Base-by-base conservation (phyloP, 2,329 filamentous ascomycete genomes). In the Parastagonospora nodorum region DNA sequence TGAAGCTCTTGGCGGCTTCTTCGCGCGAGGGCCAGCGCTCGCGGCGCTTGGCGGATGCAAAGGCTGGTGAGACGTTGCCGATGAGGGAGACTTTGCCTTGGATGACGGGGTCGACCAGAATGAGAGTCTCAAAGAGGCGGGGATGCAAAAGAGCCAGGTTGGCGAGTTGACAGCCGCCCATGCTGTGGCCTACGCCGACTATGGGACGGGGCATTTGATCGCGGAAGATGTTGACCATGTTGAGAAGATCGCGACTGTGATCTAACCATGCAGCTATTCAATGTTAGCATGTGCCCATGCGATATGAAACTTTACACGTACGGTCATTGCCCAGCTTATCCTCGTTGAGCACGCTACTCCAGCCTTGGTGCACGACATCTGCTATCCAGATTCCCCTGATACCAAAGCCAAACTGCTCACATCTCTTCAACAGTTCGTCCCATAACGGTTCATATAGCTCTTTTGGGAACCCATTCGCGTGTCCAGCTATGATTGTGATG, bases 391-490 rank as follows among this genome's bases (percentile, higher is more conserved):
- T 92, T 55, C 84, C 80, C 50, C 90, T 84, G 63, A 97, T 90
- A 2, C 82, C 80, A 62, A 95, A 84, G 14, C 85, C 86, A 48
- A 80, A 77, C 11, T 74, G 69, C 58, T 82, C 81, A 5, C 86
- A 77, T 14, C 80, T 77, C 14, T 79, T 74, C 60, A 89, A 78
- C 1, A 97, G 78, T 44, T 96, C 90, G 51, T 93, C 90, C 89
- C 92, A 97, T 0, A 97, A 78, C 0, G 93, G 89, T 66, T 97
- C 92, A 68, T 97, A 97, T 2, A 97, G 75, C 78, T 97, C 93
- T 88, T 97, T 97, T 9, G 90, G 89, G 61, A 97, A 96, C 9
- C 88, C 93, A 77, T 97, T 97, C 42, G 91, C 93, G 75, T 97
- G 92, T 4, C 88, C 88, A 9, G 84, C 91, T 48, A 97, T 85